phyloP scores from a whole-genome alignment of 1,139 yeast species.

The Saccharomyces pastorianus region DNA sequence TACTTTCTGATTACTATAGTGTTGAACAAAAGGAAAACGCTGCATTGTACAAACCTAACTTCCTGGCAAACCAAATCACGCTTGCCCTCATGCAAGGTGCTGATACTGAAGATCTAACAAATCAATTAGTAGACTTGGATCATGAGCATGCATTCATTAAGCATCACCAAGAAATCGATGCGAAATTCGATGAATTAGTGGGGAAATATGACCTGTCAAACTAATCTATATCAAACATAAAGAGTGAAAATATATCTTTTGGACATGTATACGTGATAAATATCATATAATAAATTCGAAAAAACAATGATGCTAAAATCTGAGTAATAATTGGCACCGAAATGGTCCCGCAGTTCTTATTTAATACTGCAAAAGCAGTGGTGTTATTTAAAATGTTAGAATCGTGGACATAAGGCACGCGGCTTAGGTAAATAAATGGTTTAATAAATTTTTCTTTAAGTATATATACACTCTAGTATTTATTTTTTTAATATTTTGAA shows the following conservation, averaged over 20 bases:
- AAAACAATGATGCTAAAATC: too few species aligned
- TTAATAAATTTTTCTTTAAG: not conserved
- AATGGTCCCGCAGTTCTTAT: too few species aligned
- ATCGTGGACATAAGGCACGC: not conserved
- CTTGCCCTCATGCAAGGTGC: constrained; percentile 43
- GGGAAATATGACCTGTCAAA: constrained; percentile 34
- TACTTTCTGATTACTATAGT: constrained; percentile 26
- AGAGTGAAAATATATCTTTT: too few species aligned
- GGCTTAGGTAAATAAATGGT: not conserved
- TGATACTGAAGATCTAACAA: constrained; percentile 35
- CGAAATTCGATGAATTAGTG: constrained; percentile 47
- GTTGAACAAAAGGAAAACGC: constrained; percentile 23
- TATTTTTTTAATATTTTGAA: not conserved
- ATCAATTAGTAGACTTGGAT: constrained; percentile 36
- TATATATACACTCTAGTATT: not conserved
- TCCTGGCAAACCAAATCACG: constrained; percentile 48
- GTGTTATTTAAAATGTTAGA: not conserved
- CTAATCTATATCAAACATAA: not conserved
- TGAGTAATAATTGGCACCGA: too few species aligned
- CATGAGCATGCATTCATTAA: constrained; percentile 41
- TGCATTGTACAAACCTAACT: constrained; percentile 34
- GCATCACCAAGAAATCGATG: constrained; percentile 41
- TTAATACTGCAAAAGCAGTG: too few species aligned
- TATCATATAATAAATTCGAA: too few species aligned
- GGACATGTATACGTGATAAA: too few species aligned